phyloP scores from a whole-genome alignment of 1,284 basidiomycete species.

The Hymenochaete sp. region DNA sequence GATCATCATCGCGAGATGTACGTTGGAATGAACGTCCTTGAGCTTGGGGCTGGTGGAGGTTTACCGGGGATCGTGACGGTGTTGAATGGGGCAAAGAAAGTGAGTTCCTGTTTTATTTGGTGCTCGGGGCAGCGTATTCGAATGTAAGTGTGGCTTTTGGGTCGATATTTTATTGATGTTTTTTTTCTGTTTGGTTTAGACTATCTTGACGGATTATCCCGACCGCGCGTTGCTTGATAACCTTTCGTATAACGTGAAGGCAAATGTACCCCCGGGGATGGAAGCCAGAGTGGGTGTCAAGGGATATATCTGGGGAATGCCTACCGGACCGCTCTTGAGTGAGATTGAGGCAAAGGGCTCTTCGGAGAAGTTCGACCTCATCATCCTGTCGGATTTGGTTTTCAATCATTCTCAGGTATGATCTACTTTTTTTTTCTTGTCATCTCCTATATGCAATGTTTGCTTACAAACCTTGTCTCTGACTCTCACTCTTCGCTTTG shows the following conservation, averaged over 20 bases:
- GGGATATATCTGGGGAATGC: conserved; percentile 90
- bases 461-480: neutral
- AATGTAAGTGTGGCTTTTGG: too few species aligned
- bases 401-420: conserved; percentile 80
- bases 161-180: neutral
- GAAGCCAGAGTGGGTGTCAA: conserved; percentile 37
- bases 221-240: conserved; percentile 77
- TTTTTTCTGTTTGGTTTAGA: conserved; percentile 32
- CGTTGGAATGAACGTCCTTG: conserved; percentile 50
- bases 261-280: conserved; percentile 39
- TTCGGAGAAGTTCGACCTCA: conserved; percentile 52
- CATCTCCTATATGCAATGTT: neutral
- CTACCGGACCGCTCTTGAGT: conserved; percentile 45
- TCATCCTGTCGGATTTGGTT: conserved; percentile 87
- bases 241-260: conserved; percentile 58
- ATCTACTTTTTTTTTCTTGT: conserved; percentile 1
- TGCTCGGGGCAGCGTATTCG: too few species aligned
- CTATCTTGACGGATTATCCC: conserved; percentile 89
- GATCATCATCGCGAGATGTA: conserved; percentile 47
- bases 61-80: conserved; percentile 74
- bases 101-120: conserved; percentile 24
- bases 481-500: neutral
- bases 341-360: conserved; percentile 22
- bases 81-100: conserved; percentile 58
- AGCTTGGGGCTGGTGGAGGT: conserved; percentile 90